These are phyloP conservation scores for Cucurbita moschata DNA, from an alignment of 306 rosid genomes.

Conservation along the genomic window DNA sequence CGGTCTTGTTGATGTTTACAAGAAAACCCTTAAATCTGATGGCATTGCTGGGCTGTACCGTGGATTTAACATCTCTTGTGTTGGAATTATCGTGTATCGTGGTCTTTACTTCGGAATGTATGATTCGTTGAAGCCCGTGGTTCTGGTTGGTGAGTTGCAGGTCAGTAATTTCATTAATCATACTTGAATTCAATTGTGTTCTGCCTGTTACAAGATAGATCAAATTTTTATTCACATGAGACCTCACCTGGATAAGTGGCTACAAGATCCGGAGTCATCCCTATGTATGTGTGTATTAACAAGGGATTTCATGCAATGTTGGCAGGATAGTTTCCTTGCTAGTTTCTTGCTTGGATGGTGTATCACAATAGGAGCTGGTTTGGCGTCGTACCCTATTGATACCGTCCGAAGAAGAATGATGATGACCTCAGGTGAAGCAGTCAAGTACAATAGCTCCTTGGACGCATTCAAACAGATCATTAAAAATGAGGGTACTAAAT, in stretches of 20 bases:
- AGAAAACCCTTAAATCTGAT: slow-evolving; percentile 61
- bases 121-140: slow-evolving; percentile 76
- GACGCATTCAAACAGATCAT: slow-evolving; percentile 59
- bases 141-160: slow-evolving; percentile 60
- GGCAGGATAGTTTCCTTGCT: slow-evolving; percentile 82
- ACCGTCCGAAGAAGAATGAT: slow-evolving; percentile 91
- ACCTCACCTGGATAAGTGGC: not conserved
- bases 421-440: slow-evolving; percentile 99
- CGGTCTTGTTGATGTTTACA: slow-evolving; percentile 72
- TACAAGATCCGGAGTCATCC: not conserved
- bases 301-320: slow-evolving; percentile 6
- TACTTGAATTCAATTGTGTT: not conserved
- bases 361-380: slow-evolving; percentile 74
- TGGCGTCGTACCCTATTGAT: slow-evolving; percentile 77
- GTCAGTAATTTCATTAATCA: slow-evolving; percentile 18
- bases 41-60: slow-evolving; percentile 82
- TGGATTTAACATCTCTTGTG: slow-evolving; percentile 65
- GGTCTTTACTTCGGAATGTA: slow-evolving; percentile 91
- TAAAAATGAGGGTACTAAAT: slow-evolving; percentile 64
- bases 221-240: not conserved
- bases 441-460: slow-evolving; percentile 63
- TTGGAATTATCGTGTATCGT: slow-evolving; percentile 81
- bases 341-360: slow-evolving; percentile 86
- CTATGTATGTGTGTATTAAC: not conserved
- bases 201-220: not conserved